phyloP scores from a whole-genome alignment of 2,329 filamentous ascomycete genomes.

The Penicillium sp. region DNA sequence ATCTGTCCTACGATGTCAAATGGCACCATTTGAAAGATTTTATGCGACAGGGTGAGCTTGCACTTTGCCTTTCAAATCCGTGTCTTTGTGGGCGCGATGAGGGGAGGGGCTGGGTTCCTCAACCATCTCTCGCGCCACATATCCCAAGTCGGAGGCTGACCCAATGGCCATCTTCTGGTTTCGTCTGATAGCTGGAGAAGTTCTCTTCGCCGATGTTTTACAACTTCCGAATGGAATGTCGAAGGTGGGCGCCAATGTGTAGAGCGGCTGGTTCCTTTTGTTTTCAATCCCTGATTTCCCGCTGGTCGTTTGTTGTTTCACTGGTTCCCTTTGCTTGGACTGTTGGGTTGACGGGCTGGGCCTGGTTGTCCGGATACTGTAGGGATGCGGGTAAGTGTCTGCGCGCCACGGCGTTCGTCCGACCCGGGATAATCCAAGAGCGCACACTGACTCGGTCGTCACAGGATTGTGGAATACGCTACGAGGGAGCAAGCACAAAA shows the following conservation, averaged over 20 bases:
- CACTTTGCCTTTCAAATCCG: background rate
- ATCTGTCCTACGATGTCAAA: conserved; percentile 98
- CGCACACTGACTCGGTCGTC: background rate
- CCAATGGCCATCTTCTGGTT: background rate
- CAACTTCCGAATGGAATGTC: conserved; percentile 99
- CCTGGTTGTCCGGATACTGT: conserved; percentile 81
- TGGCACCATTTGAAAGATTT: conserved; percentile 99
- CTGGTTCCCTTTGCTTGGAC: conserved; percentile 64
- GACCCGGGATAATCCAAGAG: background rate
- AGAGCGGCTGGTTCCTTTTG: conserved; percentile 75
- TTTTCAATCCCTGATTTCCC: conserved; percentile 50
- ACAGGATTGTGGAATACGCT: conserved; percentile 99
- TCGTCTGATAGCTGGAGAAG: conserved; percentile 74
- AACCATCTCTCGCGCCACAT: too few relatives aligned
- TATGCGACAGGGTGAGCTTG: conserved; percentile 88
- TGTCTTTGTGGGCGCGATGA: too few relatives aligned
- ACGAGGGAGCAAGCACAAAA: conserved; percentile 98
- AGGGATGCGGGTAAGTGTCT: conserved; percentile 95
- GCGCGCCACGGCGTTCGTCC: background rate
- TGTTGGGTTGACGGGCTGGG: conserved; percentile 99
- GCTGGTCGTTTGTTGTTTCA: conserved; percentile 51
- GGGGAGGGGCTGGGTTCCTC: too few relatives aligned
- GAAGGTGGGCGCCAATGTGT: conserved; percentile 97
- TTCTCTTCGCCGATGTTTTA: conserved; percentile 98
- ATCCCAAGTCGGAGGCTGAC: background rate